A percentile compares a stretch with the other conserved stretches of the same genome.
phyloP scores from a whole-genome alignment of 2,329 filamentous ascomycete species.

The Pestalotiopsis fici region DNA sequence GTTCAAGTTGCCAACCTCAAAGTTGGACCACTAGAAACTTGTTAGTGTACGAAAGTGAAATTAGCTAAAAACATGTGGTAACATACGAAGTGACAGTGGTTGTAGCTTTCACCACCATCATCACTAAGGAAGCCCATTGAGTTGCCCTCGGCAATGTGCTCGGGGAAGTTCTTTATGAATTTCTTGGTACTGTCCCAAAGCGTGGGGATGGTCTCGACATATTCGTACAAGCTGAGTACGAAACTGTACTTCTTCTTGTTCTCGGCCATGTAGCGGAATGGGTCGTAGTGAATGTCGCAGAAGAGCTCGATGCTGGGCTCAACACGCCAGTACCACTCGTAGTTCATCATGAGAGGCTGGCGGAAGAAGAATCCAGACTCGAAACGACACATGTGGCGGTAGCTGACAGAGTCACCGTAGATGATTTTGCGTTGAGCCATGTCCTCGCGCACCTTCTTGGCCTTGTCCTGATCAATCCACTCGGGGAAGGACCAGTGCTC shows the following conservation, averaged over 20 bases:
- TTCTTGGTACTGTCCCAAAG: slow-evolving; percentile 95
- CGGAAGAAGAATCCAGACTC: slow-evolving; percentile 99
- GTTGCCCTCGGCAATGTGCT: slow-evolving; percentile 84
- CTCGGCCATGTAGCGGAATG: slow-evolving; percentile 95
- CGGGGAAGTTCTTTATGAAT: slow-evolving; percentile 87
- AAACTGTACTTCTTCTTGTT: slow-evolving; percentile 99
- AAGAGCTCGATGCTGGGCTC: slow-evolving; percentile 96
- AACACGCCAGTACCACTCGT: slow-evolving; percentile 99
- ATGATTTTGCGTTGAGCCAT: slow-evolving; percentile 96
- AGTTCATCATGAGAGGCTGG: slow-evolving; percentile 89
- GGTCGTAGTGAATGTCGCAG: slow-evolving; percentile 94
- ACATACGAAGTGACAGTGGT: slow-evolving; percentile 94
- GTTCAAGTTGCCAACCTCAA: slow-evolving; percentile 90
- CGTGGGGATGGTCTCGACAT: slow-evolving; percentile 92
- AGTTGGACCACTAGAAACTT: slow-evolving; percentile 85
- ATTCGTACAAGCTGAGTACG: slow-evolving; percentile 92
- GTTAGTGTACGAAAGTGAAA: slow-evolving; percentile 24
- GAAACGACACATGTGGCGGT: slow-evolving; percentile 99
- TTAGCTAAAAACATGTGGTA: not conserved
- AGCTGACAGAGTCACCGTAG: slow-evolving; percentile 95
- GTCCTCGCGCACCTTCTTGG: slow-evolving; percentile 85
- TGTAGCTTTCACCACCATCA: slow-evolving; percentile 89
- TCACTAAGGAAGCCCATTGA: slow-evolving; percentile 90
- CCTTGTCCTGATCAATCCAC: slow-evolving; percentile 94
- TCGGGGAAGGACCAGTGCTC: slow-evolving; percentile 98